Conservation (phyloP, 192 early-diverging fungal genomes). For the Coemansia sp. region DNA sequence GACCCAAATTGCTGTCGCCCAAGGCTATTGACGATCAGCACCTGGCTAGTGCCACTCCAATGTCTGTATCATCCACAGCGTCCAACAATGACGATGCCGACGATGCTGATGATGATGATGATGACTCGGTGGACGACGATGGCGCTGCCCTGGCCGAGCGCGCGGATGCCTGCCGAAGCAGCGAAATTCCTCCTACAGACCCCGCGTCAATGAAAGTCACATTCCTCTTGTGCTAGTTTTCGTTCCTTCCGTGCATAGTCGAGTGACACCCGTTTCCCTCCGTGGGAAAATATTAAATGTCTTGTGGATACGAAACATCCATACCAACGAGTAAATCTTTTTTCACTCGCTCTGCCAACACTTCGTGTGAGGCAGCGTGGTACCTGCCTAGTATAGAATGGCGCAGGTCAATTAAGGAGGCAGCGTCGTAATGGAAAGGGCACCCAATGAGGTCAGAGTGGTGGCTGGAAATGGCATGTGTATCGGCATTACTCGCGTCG, state of each 20-base stretch:
- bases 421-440: background rate
- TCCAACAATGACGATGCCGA: constrained; percentile 27
- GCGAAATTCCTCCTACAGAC: constrained; percentile 12
- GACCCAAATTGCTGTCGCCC: background rate
- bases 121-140: constrained; percentile 32
- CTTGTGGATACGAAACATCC: background rate
- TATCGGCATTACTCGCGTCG: background rate
- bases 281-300: constrained; percentile 4
- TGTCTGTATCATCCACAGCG: constrained; percentile 25
- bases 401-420: background rate
- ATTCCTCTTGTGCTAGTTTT: constrained; percentile 33
- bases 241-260: background rate
- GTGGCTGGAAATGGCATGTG: background rate
- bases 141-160: constrained; percentile 10
- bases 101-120: constrained; percentile 8
- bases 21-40: constrained; percentile 10
- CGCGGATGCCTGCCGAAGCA: background rate
- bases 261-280: background rate
- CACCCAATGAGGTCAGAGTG: background rate
- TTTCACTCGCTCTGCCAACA: background rate
- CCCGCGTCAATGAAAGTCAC: constrained; percentile 48
- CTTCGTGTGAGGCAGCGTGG: background rate
- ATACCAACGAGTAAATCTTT: background rate
- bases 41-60: constrained; percentile 13
- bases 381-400: background rate